A percentile compares a stretch with the other conserved stretches of the same genome.
phyloP scores from a whole-genome alignment of 352 stramenopile species.

The Globisporangium spinosum region DNA sequence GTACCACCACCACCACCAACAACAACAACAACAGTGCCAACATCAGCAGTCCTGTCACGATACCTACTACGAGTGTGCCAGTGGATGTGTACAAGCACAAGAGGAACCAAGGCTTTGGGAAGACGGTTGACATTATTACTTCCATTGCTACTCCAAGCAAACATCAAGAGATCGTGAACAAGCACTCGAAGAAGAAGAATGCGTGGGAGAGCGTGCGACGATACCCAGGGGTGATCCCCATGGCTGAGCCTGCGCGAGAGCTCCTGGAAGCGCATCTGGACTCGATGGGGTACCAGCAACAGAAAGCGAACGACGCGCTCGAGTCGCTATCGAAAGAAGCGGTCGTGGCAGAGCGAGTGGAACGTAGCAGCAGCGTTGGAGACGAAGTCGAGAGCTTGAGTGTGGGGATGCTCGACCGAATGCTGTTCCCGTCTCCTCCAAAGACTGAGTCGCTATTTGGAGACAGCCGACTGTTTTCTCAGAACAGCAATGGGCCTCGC shows the following conservation, averaged over 20 bases:
- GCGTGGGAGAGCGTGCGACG: conserved; percentile 21
- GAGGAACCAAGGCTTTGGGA: background rate
- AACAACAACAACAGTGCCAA: background rate
- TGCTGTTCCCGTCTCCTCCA: conserved; percentile 26
- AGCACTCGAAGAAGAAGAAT: conserved; percentile 18
- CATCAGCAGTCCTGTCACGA: conserved; percentile 3
- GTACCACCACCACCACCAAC: conserved; percentile 3
- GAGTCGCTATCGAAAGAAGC: conserved; percentile 36
- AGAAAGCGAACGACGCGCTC: conserved; percentile 29
- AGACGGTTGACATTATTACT: background rate
- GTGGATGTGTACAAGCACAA: conserved; percentile 12
- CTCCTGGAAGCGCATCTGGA: conserved; percentile 46
- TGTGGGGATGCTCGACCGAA: conserved; percentile 17
- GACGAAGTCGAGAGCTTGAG: conserved; percentile 6
- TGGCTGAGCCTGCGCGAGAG: conserved; percentile 33
- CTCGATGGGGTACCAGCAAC: conserved; percentile 46
- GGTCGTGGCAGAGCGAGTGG: background rate
- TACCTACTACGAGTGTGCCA: background rate
- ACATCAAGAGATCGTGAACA: background rate
- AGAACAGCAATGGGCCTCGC: background rate
- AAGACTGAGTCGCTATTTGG: conserved; percentile 27
- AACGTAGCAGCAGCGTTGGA: background rate
- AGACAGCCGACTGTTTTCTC: background rate
- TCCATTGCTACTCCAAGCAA: background rate
- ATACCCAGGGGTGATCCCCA: conserved; percentile 27